Evolutionary conservation across 352 stramenopile genomes (phyloP), one percentile per base, ranked within the genome.

Genomic region (Phytophthora hybrid): DNA sequence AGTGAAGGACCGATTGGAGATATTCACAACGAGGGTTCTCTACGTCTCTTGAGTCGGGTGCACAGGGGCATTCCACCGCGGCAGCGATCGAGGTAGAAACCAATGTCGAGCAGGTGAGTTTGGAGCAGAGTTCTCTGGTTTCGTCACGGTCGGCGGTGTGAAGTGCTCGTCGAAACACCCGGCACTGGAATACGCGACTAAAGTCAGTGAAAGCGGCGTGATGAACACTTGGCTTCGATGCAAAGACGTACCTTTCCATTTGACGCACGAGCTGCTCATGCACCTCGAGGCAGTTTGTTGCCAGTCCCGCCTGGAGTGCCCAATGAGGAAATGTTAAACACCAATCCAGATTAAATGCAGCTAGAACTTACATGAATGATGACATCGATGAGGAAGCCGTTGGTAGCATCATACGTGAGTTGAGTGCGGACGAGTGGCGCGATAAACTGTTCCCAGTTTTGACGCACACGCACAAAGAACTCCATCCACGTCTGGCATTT

Each of bases 91-190:
- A 7, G 79, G 64, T 1, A 78, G 70, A 32, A 82, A 69, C 1
- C 67, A 59, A 46, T 74, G 78, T 18, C 75, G 78, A 1, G 68
- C 54, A 16, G 59, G 60, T 7, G 73, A 58, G 29, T 56, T 73
- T 10, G 62, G 64, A 0, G 64, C 61, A 23, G 66, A 71, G 31
- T 64, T 64, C 53, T 79, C 64, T 16, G 78, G 59, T 60, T 91
- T 90, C 14, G 68, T 66, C 32, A 90, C 77, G 21, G 77, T 88
- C 5, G 71, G 73, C 6, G 76, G 80, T 5, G 76, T 68, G 54
- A 77, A 87, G 29, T 78, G 60, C 52, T 88, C 76, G 55, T 89
- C 75, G 34, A 93, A 93, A 65, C 83, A 94, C 11, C 69, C 84
- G 5, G 52, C 49, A 14, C 84, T 93, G 31, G 8, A 70, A 65